A percentile compares a stretch with the other conserved stretches of the same genome.
Conservation (phyloP, 345 rosid genomes). For the Eucalyptus curtisii region DNA sequence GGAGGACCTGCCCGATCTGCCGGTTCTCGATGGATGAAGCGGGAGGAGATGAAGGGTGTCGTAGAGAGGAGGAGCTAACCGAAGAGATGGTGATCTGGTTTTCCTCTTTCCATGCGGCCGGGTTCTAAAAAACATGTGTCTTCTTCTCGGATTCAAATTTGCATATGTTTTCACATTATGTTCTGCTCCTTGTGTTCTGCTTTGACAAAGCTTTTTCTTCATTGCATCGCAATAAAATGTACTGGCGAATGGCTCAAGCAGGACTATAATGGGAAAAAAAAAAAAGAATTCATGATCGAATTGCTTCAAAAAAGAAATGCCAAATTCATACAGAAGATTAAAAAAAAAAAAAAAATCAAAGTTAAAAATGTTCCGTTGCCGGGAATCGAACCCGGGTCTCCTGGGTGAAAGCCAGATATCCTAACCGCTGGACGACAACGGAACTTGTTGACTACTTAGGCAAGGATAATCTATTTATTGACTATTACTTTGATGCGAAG, state of each 20-base stretch:
- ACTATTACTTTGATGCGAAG: background rate
- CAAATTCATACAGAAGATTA: background rate
- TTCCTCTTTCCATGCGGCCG: conserved; percentile 36
- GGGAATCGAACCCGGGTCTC: conserved; percentile 99
- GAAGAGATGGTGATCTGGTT: conserved; percentile 30
- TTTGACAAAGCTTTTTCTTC: background rate
- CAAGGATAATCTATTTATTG: accelerated
- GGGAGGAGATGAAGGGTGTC: background rate
- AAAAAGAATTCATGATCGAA: background rate
- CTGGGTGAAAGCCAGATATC: conserved; percentile 97
- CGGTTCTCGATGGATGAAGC: conserved; percentile 32
- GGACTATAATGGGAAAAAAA: background rate
- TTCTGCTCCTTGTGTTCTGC: background rate
- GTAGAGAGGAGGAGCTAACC: conserved; percentile 16
- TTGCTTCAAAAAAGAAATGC: background rate
- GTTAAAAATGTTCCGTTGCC: conserved; percentile 39
- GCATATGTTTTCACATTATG: background rate
- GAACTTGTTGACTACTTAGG: background rate
- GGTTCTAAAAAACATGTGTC: background rate
- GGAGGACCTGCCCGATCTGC: conserved; percentile 69
- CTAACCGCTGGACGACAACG: conserved; percentile 98
- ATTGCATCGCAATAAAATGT: background rate
- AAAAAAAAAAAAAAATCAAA: accelerated
- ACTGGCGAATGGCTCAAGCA: background rate
- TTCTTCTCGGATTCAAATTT: background rate